Evolutionary conservation across 176 grass and related monocot genomes (phyloP).

Genomic region (Pontederia paniculata): DNA sequence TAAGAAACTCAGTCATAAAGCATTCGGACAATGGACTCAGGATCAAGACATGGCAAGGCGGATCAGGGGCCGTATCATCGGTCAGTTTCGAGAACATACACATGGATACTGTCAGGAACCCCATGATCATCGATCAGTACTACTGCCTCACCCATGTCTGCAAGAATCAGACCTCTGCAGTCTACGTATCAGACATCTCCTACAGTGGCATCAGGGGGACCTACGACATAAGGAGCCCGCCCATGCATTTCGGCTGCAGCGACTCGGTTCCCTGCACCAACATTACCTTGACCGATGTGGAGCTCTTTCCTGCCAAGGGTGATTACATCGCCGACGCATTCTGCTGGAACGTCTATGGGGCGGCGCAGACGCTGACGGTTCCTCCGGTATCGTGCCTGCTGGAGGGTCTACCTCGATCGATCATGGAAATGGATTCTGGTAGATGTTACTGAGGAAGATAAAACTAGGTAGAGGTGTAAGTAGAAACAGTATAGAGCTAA

Average conservation of each 20-base stretch:
- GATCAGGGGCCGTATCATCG: slow-evolving; percentile 55
- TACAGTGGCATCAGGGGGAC: slow-evolving; percentile 71
- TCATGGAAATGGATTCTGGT: slow-evolving; percentile 12
- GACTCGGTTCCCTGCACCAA: slow-evolving; percentile 86
- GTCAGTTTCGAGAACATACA: slow-evolving; percentile 63
- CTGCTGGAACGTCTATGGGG: slow-evolving; percentile 89
- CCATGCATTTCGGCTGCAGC: slow-evolving; percentile 89
- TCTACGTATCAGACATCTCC: slow-evolving; percentile 52
- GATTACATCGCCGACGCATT: slow-evolving; percentile 35
- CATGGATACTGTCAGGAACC: slow-evolving; percentile 89
- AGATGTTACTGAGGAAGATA: slow-evolving; percentile 42
- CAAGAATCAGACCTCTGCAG: slow-evolving; percentile 56
- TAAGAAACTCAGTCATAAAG: slow-evolving; percentile 57
- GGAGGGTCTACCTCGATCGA: slow-evolving; percentile 30
- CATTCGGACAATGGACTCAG: slow-evolving; percentile 77
- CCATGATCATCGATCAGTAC: slow-evolving; percentile 98
- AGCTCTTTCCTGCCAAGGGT: slow-evolving; percentile 47
- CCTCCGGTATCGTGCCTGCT: slow-evolving; percentile 58
- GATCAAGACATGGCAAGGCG: slow-evolving; percentile 99
- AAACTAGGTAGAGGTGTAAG: neutral
- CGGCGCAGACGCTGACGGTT: slow-evolving; percentile 34
- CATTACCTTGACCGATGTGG: slow-evolving; percentile 68
- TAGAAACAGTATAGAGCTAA: neutral
- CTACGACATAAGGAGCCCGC: slow-evolving; percentile 58
- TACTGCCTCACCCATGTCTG: slow-evolving; percentile 78